Percentiles rank a stretch among this genome's conserved stretches.
Conservation (phyloP, 2,329 filamentous ascomycete genomes). For the Exserohilum turcica region DNA sequence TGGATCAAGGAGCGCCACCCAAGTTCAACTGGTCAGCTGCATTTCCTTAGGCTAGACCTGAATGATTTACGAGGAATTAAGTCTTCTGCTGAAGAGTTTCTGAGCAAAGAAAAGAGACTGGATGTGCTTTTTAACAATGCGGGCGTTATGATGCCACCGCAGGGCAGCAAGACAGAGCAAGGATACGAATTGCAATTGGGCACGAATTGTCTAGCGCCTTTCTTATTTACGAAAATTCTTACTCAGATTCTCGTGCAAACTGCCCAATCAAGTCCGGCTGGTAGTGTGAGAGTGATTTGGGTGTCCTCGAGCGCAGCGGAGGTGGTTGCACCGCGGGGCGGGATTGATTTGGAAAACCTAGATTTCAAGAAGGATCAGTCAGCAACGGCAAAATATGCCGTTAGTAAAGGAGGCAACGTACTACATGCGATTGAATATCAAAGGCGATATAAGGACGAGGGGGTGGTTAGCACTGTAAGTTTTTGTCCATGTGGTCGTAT, state of each 20-base stretch:
- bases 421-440: constrained; percentile 32
- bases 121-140: constrained; percentile 51
- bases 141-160: constrained; percentile 41
- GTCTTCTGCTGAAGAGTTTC: constrained; percentile 46
- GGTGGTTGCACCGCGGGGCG: constrained; percentile 15
- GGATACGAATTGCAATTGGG: constrained; percentile 44
- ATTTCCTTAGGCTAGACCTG: constrained; percentile 46
- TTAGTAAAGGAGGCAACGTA: constrained; percentile 37
- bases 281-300: constrained; percentile 47
- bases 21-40: constrained; percentile 23
- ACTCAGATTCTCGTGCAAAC: constrained; percentile 43
- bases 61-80: constrained; percentile 49
- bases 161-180: constrained; percentile 29
- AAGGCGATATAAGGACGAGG: constrained; percentile 17
- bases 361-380: constrained; percentile 19
- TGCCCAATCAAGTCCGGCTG: constrained; percentile 24
- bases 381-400: constrained; percentile 21
- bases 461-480: constrained; percentile 28
- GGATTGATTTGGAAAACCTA: constrained; percentile 25
- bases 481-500: background rate
- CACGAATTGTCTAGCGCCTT: constrained; percentile 50
- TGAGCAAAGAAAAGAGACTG: constrained; percentile 46
- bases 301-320: constrained; percentile 16
- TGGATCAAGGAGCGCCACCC: constrained; percentile 50
- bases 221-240: constrained; percentile 49